These are phyloP conservation scores for Paxillus involutus DNA, from an alignment of 768 basidiomycete species.

Conservation along the genomic window DNA sequence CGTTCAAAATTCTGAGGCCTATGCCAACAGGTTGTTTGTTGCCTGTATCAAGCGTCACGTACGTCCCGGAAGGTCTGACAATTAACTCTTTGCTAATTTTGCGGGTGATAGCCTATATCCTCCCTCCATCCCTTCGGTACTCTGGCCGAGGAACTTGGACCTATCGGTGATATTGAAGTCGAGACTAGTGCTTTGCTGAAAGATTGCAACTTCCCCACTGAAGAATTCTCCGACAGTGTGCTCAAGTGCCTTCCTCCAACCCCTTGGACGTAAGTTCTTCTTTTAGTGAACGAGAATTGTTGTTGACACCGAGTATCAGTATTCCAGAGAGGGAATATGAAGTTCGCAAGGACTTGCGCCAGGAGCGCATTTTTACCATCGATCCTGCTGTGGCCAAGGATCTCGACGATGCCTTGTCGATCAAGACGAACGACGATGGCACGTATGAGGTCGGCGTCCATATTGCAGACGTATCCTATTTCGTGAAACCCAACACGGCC, in stretches of 20 bases:
- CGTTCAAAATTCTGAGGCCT: slow-evolving; percentile 89
- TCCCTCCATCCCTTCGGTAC: slow-evolving; percentile 99
- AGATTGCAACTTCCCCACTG: slow-evolving; percentile 98
- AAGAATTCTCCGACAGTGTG: slow-evolving; percentile 95
- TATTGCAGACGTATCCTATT: slow-evolving; percentile 94
- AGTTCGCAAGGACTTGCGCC: slow-evolving; percentile 83
- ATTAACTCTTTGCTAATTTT: slow-evolving; percentile 14
- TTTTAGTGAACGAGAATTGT: background rate
- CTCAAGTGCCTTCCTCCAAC: slow-evolving; percentile 93
- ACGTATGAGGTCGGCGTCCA: slow-evolving; percentile 94
- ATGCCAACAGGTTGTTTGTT: slow-evolving; percentile 89
- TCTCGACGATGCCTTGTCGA: slow-evolving; percentile 91
- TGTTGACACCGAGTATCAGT: slow-evolving; percentile 36
- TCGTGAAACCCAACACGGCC: slow-evolving; percentile 94
- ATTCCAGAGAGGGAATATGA: slow-evolving; percentile 90
- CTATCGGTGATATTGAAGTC: slow-evolving; percentile 97
- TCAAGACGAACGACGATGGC: slow-evolving; percentile 88
- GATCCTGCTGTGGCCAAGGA: slow-evolving; percentile 90
- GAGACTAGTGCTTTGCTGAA: slow-evolving; percentile 97
- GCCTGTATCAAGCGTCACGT: slow-evolving; percentile 99
- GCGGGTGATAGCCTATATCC: slow-evolving; percentile 69
- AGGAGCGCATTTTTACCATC: slow-evolving; percentile 87
- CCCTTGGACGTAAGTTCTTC: slow-evolving; percentile 77
- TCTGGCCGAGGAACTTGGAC: slow-evolving; percentile 94
- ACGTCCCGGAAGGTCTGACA: slow-evolving; percentile 32